A percentile compares a stretch with the other conserved stretches of the same genome.
phyloP scores from a whole-genome alignment of 352 stramenopile genomes.

The Phytophthora pisi region DNA sequence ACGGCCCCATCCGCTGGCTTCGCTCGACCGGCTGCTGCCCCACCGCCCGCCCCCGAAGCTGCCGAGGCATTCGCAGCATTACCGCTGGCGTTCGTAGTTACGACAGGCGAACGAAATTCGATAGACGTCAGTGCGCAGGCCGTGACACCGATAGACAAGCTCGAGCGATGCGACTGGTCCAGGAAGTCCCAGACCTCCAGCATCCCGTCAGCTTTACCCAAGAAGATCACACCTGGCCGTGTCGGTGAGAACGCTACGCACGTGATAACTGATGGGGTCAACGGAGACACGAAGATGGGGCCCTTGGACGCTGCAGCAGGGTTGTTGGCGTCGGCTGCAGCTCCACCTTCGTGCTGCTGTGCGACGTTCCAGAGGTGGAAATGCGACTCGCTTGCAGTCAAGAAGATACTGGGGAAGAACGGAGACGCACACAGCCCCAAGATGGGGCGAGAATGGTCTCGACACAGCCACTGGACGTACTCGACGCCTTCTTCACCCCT shows the following conservation, averaged over 20 bases:
- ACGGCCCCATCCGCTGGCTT: slow-evolving; percentile 21
- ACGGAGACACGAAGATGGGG: slow-evolving; percentile 88
- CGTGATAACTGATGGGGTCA: slow-evolving; percentile 81
- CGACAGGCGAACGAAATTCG: slow-evolving; percentile 63
- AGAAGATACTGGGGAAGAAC: slow-evolving; percentile 91
- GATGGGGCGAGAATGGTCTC: slow-evolving; percentile 88
- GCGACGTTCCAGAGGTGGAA: slow-evolving; percentile 94
- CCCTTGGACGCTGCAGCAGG: slow-evolving; percentile 41
- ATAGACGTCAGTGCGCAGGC: slow-evolving; percentile 89
- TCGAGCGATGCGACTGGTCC: slow-evolving; percentile 90
- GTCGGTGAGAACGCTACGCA: slow-evolving; percentile 91
- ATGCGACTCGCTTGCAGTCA: slow-evolving; percentile 89
- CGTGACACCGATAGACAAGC: slow-evolving; percentile 79
- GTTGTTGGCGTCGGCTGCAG: slow-evolving; percentile 1
- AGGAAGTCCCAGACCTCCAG: slow-evolving; percentile 95
- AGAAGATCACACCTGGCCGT: slow-evolving; percentile 85
- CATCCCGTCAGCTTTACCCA: slow-evolving; percentile 89
- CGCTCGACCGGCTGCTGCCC: slow-evolving; percentile 16
- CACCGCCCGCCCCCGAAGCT: slow-evolving; percentile 8
- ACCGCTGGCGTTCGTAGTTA: slow-evolving; percentile 21
- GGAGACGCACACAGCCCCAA: slow-evolving; percentile 84
- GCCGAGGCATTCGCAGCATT: slow-evolving; percentile 18
- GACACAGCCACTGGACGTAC: slow-evolving; percentile 91
- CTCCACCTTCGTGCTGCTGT: slow-evolving; percentile 32
- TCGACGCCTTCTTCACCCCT: slow-evolving; percentile 71